Evolutionary conservation across 805 yeast species (phyloP), one percentile per base, ranked within the genome.

Genomic region (Candida suzukii): DNA sequence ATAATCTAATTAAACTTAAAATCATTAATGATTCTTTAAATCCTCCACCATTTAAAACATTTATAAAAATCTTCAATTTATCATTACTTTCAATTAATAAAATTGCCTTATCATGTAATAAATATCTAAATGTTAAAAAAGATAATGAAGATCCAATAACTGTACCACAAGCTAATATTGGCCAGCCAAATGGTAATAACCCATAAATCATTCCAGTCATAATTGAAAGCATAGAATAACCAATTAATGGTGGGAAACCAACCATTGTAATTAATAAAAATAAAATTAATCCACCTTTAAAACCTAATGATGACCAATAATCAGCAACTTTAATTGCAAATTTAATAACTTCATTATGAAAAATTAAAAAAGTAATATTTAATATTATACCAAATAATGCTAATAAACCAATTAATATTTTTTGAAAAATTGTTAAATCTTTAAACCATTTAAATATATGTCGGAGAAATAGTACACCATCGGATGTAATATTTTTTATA

Each of bases 161-260:
- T 0, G 95, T 75, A 0, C 88, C 84, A 2, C 70, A 21, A 0
- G 93, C 80, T 38, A 93, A 60, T 7, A 87, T 57, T 3, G 82
- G 69, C 93, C 95, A 93, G 0, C 96, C 97, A 35, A 67, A 57
- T 35, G 68, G 61, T 12, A 80, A 70, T 45, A 87, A 73, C 1
- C 97, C 98, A 58, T 81, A 93, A 9, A 83, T 73, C 74, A 88
- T 78, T 2, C 98, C 99, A 4, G 79, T 67, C 14, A 82, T 56
- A 37, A 83, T 71, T 17, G 83, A 72, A 17, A 85, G 59, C 18
- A 81, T 70, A 4, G 91, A 73, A 62, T 81, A 90, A 1, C 99
- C 99, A 27, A 88, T 60, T 50, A 91, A 48, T 1, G 98, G 99
- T 2, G 99, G 98, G 66, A 91, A 90, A 0, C 93, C 79, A 4